Percentiles rank a stretch among this genome's conserved stretches.
Conservation (phyloP, 1,284 basidiomycete species). For the Melampsora larici-populina region DNA sequence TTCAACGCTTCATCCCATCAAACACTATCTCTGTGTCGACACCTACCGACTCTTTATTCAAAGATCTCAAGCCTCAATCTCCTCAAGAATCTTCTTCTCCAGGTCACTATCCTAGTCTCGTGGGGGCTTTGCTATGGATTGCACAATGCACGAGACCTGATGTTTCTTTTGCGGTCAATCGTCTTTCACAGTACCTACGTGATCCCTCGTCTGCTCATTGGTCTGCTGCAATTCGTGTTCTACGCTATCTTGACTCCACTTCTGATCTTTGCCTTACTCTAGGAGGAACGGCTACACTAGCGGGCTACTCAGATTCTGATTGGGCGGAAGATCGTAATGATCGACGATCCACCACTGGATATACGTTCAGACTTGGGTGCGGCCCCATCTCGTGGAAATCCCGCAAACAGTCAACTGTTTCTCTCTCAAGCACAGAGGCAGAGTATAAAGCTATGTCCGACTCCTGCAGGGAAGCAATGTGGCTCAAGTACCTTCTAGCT, state of each 20-base stretch:
- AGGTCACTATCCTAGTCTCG: background rate
- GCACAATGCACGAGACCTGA: slow-evolving; percentile 9
- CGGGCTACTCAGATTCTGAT: slow-evolving; percentile 14
- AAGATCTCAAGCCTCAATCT: background rate
- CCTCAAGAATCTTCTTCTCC: background rate
- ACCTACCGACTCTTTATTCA: no score
- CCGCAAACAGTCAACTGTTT: background rate
- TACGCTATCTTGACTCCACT: slow-evolving; percentile 5
- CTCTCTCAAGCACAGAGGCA: slow-evolving; percentile 26
- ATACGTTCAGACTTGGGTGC: background rate
- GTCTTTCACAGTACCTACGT: slow-evolving; percentile 21
- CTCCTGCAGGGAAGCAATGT: slow-evolving; percentile 17
- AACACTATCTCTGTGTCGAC: no score
- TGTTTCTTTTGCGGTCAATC: slow-evolving; percentile 8
- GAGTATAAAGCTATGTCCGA: no score
- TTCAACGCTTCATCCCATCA: no score
- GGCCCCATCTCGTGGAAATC: slow-evolving; percentile 20
- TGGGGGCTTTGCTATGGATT: background rate
- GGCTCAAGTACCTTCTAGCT: background rate
- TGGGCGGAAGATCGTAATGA: background rate
- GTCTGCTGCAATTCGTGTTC: background rate
- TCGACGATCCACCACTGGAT: slow-evolving; percentile 3
- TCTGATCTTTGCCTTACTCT: background rate
- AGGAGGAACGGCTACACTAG: background rate
- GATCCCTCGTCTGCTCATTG: no score